Evolutionary conservation across 495 filamentous ascomycete genomes (phyloP).

Genomic region (Trichoderma reesei): DNA sequence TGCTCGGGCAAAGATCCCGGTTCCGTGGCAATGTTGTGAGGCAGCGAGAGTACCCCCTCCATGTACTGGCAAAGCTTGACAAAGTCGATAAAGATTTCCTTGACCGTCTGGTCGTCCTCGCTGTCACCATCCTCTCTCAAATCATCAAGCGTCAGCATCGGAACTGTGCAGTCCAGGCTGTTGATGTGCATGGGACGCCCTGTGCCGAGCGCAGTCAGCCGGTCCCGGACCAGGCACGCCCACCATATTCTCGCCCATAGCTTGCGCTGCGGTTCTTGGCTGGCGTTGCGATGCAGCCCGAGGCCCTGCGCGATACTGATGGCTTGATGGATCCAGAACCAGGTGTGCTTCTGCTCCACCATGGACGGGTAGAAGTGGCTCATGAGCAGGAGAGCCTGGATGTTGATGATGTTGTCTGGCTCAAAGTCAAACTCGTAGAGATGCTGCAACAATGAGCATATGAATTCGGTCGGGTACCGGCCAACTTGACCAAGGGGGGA

Average conservation of each 20-base stretch:
- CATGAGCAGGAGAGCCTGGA: not conserved
- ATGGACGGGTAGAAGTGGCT: slow-evolving; percentile 11
- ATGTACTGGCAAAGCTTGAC: slow-evolving; percentile 10
- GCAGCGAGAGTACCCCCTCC: slow-evolving; percentile 11
- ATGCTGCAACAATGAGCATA: not conserved
- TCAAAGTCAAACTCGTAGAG: slow-evolving; percentile 10
- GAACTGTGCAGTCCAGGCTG: slow-evolving; percentile 10
- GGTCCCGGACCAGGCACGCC: slow-evolving; percentile 9
- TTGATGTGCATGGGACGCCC: slow-evolving; percentile 12
- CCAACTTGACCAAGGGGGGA: not conserved
- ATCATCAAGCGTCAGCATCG: slow-evolving; percentile 9
- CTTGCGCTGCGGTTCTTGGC: slow-evolving; percentile 4
- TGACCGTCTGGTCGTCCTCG: slow-evolving; percentile 10
- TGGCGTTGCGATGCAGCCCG: slow-evolving; percentile 1
- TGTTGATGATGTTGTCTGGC: slow-evolving; percentile 10
- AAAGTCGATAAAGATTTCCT: slow-evolving; percentile 12
- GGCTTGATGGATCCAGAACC: slow-evolving; percentile 11
- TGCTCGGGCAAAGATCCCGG: slow-evolving; percentile 3
- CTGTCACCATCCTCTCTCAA: slow-evolving; percentile 9
- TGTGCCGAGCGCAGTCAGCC: slow-evolving; percentile 9
- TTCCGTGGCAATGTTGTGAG: not conserved
- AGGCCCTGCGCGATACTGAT: slow-evolving; percentile 1
- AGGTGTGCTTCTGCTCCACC: slow-evolving; percentile 11
- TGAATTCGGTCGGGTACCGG: not conserved
- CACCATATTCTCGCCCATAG: slow-evolving; percentile 12